Base-by-base conservation (phyloP, 495 filamentous ascomycete genomes). In the Aspergillus diversus region DNA sequence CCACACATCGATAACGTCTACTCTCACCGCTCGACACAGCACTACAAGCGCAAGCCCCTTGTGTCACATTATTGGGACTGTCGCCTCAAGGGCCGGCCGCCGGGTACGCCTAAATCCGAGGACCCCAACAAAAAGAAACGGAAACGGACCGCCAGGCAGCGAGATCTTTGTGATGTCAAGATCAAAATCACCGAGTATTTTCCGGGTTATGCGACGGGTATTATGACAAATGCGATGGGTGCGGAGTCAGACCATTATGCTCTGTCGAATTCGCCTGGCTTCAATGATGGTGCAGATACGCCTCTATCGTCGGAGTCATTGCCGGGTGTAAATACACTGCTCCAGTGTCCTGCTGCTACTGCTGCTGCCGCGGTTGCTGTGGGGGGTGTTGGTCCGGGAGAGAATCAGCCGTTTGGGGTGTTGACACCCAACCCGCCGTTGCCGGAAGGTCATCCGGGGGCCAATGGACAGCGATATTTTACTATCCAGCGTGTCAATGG, bases 1-100 rank as follows among this genome's bases (percentile, higher is more conserved):
- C 91, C 92, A 0, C 91, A 94, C 74, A 82, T 96, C 69, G 92
- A 97, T 75, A 97, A 97, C 73, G 86, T 97, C 52, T 97, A 94
- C 73, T 94, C 92, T 16, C 92, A 95, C 77, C 89, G 92, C 52
- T 94, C 92, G 4, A 94, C 92, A 4, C 92, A 96, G 69, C 81
- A 81, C 57, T 93, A 93, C 75, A 95, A 97, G 75, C 88, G 88
- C 64, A 92, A 90, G 60, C 88, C 90, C 12, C 90, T 93, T 62
- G 83, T 92, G 35, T 91, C 90, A 7, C 90, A 93, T 73, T 97
- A 96, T 75, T 96, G 90, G 86, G 92, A 96, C 73, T 97, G 92
- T 69, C 87, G 92, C 27, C 82, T 97, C 60, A 96, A 95, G 74
- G 92, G 92, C 9, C 82, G 92, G 8, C 90, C 92, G 5, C 86